Evolutionary conservation across 148 eudicot genomes (phyloP).

Genomic region (Chenopodium berlandieri): DNA sequence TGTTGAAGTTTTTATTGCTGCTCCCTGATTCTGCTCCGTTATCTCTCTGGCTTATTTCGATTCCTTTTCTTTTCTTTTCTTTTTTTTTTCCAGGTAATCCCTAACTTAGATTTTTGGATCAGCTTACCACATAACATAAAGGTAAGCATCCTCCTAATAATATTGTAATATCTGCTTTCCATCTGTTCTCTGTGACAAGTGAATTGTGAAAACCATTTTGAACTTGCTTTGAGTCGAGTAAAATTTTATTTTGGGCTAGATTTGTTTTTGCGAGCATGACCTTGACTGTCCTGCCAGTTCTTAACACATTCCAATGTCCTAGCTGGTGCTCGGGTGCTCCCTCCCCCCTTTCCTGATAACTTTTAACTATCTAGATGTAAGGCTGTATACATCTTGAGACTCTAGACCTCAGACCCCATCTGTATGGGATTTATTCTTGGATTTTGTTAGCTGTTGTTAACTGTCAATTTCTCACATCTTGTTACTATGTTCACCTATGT

Average conservation of each 20-base stretch:
- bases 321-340: not conserved
- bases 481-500: not conserved
- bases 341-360: not conserved
- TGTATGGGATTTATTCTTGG: not conserved
- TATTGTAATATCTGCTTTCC: not conserved
- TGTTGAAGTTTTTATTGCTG: not conserved
- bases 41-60: conserved; percentile 4
- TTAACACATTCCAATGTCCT: not conserved
- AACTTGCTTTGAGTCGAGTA: not conserved
- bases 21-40: conserved; percentile 1
- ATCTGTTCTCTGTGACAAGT: not conserved
- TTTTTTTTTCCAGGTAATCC: conserved; percentile 51
- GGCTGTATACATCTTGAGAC: not conserved
- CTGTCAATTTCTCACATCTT: not conserved
- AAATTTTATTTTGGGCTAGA: not conserved
- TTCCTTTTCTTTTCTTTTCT: not conserved
- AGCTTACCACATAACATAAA: conserved; percentile 71
- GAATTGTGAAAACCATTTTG: not conserved
- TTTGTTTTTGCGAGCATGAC: not conserved
- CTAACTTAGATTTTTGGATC: conserved; percentile 87
- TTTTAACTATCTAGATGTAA: not conserved
- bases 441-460: not conserved
- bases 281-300: not conserved
- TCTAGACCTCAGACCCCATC: not conserved
- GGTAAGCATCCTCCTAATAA: conserved; percentile 41